Conservation (phyloP, 805 yeast species). For the Candida koratica region DNA sequence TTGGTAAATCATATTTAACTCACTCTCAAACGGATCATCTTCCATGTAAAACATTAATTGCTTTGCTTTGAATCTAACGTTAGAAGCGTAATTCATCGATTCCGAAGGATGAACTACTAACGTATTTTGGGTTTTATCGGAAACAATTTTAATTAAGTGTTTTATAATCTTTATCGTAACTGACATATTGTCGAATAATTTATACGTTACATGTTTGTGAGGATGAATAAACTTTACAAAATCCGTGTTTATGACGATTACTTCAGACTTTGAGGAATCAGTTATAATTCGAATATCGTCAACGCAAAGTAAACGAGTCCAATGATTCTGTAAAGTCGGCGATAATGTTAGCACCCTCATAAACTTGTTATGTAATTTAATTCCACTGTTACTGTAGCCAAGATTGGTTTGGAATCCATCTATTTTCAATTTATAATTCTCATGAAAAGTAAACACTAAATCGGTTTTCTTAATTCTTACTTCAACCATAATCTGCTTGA, state of each 20-base stretch:
- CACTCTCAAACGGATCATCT: constrained; percentile 43
- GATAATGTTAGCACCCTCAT: constrained; percentile 50
- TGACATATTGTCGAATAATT: constrained; percentile 37
- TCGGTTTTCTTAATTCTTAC: constrained; percentile 19
- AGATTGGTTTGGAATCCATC: constrained; percentile 34
- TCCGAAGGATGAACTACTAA: constrained; percentile 29
- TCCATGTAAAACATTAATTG: constrained; percentile 34
- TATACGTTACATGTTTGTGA: constrained; percentile 33
- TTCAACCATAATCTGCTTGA: constrained; percentile 1
- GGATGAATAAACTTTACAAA: constrained; percentile 36
- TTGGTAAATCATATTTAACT: constrained; percentile 40
- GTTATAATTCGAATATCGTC: constrained; percentile 25
- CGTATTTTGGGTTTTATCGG: constrained; percentile 9
- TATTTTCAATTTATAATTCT: constrained; percentile 45
- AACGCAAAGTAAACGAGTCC: constrained; percentile 47
- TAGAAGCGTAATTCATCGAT: constrained; percentile 27
- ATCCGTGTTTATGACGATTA: constrained; percentile 21
- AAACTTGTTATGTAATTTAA: constrained; percentile 20
- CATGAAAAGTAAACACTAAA: constrained; percentile 39
- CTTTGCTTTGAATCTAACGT: constrained; percentile 23
- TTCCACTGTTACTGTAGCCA: constrained; percentile 3
- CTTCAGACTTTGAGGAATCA: constrained; percentile 14
- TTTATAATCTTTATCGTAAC: constrained; percentile 31
- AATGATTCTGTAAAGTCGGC: constrained; percentile 41
- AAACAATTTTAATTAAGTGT: constrained; percentile 28